These are phyloP conservation scores for Byssothecium circinans DNA, from an alignment of 2,329 filamentous ascomycete genomes.

Conservation along the genomic window DNA sequence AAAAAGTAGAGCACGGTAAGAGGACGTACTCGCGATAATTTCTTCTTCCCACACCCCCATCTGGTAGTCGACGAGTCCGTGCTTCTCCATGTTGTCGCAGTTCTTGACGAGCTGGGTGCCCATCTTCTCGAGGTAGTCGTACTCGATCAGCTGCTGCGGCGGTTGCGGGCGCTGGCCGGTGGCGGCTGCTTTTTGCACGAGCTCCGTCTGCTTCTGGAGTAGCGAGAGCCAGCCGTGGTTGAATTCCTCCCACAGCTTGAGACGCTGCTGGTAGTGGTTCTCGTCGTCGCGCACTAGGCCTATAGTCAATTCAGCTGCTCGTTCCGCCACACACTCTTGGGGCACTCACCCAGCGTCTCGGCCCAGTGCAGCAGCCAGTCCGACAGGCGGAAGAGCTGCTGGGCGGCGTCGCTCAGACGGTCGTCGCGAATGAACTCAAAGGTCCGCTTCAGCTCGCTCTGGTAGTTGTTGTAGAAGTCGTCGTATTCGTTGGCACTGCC, in stretches of 20 bases:
- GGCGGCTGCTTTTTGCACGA: constrained; percentile 62
- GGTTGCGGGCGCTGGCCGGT: constrained; percentile 60
- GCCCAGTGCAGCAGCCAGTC: constrained; percentile 69
- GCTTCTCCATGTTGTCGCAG: constrained; percentile 83
- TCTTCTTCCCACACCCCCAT: constrained; percentile 96
- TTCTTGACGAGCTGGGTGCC: constrained; percentile 78
- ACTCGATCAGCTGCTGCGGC: constrained; percentile 66
- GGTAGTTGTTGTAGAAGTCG: constrained; percentile 68
- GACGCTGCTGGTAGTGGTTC: constrained; percentile 70
- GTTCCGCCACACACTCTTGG: constrained; percentile 20
- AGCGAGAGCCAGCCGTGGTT: constrained; percentile 88
- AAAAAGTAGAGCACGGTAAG: neutral
- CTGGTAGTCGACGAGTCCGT: constrained; percentile 96
- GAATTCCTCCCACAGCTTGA: constrained; percentile 90
- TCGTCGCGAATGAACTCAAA: constrained; percentile 72
- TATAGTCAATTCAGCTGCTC: constrained; percentile 55
- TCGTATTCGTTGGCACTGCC: constrained; percentile 57
- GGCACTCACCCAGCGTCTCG: constrained; percentile 64
- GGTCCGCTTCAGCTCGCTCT: constrained; percentile 60
- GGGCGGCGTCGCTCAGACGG: constrained; percentile 61
- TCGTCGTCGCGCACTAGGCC: constrained; percentile 84
- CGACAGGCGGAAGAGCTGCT: constrained; percentile 62
- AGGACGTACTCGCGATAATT: constrained; percentile 76
- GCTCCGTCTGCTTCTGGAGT: constrained; percentile 80
- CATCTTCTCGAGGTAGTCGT: constrained; percentile 73